Evolutionary conservation across 306 rosid species (phyloP), one percentile per base, ranked within the genome.

Genomic region (Astragalus membranaceus): DNA sequence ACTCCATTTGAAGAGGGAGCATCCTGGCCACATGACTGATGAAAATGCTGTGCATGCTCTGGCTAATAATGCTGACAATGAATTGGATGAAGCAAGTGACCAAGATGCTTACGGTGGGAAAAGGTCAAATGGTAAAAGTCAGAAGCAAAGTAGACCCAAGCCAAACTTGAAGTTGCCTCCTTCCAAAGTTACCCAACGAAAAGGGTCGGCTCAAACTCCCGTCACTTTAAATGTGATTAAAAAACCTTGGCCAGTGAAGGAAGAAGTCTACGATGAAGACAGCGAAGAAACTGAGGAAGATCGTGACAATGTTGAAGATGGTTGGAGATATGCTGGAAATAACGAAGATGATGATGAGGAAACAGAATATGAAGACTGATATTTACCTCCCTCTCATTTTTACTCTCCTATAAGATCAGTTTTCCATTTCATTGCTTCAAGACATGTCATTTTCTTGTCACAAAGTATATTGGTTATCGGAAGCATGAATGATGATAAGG

Each of bases 251-350:
- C 84, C 91, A 0, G 84, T 76, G 67, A 88, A 88, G 79, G 96
- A 86, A 26, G 98, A 90, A 65, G 72, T 74, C 17, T 88, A 57
- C 1, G 94, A 92, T 70, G 96, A 89, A 78, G 98, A 94, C 57
- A 94, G 97, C 14, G 99, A 94, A 87, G 99, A 94, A 82, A 94
- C 99, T 0, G 99, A 94, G 72, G 97, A 94, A 80, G 97, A 94
- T 75, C 91, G 95, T 2, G 95, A 94, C 75, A 90, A 90, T 49
- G 88, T 85, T 60, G 96, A 94, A 78, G 96, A 91, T 43, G 95
- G 97, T 54, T 91, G 97, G 99, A 87, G 96, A 79, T 89, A 77
- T 16, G 83, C 83, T 1, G 89, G 85, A 70, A 86, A 88, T 72
- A 82, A 91, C 0, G 93, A 88, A 29, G 99, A 94, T 2, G 99